These are phyloP conservation scores for Trichoderma semiorbis DNA, from an alignment of 2,329 filamentous ascomycete genomes.

Conservation along the genomic window DNA sequence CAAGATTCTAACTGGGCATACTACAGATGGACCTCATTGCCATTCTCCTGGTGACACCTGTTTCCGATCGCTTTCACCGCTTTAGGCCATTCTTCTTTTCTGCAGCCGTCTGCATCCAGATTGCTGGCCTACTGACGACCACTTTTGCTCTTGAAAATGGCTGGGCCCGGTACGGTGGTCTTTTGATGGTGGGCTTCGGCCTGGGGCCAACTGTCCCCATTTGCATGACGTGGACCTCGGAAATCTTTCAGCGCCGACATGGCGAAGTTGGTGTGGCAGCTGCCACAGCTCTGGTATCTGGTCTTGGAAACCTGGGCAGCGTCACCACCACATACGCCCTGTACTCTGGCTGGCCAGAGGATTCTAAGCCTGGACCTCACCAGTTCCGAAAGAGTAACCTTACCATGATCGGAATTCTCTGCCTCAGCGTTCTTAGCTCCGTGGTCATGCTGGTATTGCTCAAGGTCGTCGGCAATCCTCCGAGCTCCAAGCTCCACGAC, in stretches of 20 bases:
- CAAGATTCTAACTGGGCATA: background rate
- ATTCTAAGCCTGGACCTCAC: constrained; percentile 62
- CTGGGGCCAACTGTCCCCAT: constrained; percentile 88
- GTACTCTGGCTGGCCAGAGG: constrained; percentile 81
- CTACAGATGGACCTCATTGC: constrained; percentile 77
- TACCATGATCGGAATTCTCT: constrained; percentile 82
- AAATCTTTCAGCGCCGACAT: constrained; percentile 85
- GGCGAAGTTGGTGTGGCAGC: constrained; percentile 88
- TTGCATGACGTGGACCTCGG: constrained; percentile 89
- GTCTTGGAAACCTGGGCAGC: constrained; percentile 80
- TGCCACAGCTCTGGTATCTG: constrained; percentile 79
- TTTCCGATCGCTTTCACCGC: constrained; percentile 82
- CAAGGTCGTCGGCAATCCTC: constrained; percentile 53
- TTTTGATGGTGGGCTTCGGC: constrained; percentile 87
- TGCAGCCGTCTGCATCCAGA: constrained; percentile 71
- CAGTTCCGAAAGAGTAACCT: constrained; percentile 82
- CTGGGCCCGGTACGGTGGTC: constrained; percentile 83
- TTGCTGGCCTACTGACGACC: constrained; percentile 72
- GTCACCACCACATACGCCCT: constrained; percentile 86
- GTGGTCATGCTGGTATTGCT: constrained; percentile 66
- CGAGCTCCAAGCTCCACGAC: constrained; percentile 44
- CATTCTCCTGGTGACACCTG: constrained; percentile 78
- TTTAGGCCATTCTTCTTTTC: constrained; percentile 80
- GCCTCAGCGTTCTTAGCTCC: constrained; percentile 70
- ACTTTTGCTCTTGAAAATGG: constrained; percentile 69